Conservation (phyloP, 345 rosid species). For the Ceriops decandra region DNA sequence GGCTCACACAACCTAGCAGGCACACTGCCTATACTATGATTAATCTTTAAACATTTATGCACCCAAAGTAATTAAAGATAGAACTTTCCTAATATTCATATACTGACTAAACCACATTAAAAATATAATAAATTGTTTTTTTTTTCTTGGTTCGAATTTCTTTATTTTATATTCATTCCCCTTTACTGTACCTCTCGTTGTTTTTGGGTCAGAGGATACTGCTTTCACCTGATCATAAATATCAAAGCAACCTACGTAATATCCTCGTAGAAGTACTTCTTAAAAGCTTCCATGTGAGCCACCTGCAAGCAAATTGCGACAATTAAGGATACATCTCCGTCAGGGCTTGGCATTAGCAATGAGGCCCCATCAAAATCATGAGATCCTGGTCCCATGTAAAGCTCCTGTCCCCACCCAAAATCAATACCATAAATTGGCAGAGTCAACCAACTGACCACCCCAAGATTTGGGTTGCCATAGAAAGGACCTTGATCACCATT, state of each 20-base stretch:
- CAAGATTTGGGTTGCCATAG: conserved; percentile 61
- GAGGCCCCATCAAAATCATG: conserved; percentile 52
- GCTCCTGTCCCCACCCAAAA: conserved; percentile 62
- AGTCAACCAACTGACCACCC: conserved; percentile 56
- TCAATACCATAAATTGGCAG: conserved; percentile 52
- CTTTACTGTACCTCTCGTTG: no score
- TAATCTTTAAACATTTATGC: no score
- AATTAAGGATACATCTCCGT: conserved; percentile 28
- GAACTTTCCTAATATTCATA: no score
- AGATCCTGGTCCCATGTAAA: conserved; percentile 50
- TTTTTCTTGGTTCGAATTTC: no score
- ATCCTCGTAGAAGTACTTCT: conserved; percentile 33
- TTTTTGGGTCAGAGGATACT: no score
- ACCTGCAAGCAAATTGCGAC: conserved; percentile 34
- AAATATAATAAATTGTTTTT: no score
- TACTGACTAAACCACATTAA: no score
- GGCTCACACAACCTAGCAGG: no score
- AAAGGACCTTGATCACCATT: conserved; percentile 38
- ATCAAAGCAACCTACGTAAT: conserved; percentile 6
- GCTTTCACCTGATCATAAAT: no score
- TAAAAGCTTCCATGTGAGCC: conserved; percentile 32
- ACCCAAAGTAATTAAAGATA: no score
- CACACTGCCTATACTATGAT: no score
- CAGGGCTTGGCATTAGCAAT: conserved; percentile 30
- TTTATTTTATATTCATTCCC: no score